A percentile compares a stretch with the other conserved stretches of the same genome.
Conservation (phyloP, 2,329 filamentous ascomycete genomes). For the Fusarium siculi region DNA sequence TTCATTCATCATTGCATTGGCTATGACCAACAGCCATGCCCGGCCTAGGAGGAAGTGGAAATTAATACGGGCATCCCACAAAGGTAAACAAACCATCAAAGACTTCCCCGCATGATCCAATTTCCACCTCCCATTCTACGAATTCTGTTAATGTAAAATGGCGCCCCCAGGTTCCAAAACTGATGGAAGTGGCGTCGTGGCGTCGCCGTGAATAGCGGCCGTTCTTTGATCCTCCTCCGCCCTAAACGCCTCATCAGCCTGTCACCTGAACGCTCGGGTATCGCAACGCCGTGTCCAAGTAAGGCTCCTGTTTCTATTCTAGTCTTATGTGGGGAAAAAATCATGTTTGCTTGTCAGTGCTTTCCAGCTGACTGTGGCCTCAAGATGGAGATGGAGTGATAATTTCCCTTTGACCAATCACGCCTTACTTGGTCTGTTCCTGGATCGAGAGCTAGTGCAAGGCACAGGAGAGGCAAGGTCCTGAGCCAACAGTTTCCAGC, state of each 20-base stretch:
- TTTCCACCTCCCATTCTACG: neutral
- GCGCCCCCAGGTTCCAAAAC: neutral
- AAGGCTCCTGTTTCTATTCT: neutral
- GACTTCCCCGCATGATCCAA: neutral
- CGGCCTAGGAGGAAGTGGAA: neutral
- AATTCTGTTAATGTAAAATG: neutral
- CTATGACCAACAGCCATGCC: neutral
- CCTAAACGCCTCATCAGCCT: neutral
- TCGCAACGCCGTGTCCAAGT: accelerated
- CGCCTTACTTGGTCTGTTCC: accelerated
- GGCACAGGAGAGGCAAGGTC: accelerated
- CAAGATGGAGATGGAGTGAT: neutral
- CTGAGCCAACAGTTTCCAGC: neutral
- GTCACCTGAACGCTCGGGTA: neutral
- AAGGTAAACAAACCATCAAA: accelerated
- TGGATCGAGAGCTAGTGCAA: too few species aligned
- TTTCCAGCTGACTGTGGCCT: too few species aligned
- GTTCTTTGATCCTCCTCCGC: neutral
- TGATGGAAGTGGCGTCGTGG: neutral
- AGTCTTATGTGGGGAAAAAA: accelerated
- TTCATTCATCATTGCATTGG: neutral
- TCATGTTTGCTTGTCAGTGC: neutral
- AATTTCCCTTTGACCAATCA: neutral
- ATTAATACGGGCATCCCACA: accelerated
- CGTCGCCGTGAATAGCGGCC: neutral